Evolutionary conservation across 139 green algal genomes (phyloP).

Genomic region (Diplosphaera chodatii): DNA sequence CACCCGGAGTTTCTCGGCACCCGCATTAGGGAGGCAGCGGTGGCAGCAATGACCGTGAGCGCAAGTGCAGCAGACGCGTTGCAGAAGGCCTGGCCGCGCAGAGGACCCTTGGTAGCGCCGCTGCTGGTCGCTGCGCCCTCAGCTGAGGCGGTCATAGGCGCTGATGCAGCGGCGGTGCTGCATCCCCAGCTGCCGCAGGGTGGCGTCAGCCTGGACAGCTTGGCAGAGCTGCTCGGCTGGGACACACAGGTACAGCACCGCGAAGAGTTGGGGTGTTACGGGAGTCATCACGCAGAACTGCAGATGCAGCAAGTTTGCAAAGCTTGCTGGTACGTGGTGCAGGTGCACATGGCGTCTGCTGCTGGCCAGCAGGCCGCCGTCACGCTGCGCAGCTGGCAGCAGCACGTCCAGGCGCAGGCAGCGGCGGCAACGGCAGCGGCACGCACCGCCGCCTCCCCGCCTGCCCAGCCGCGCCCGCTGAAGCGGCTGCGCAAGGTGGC

Average conservation of each 20-base stretch:
- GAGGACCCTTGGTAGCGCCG: neutral
- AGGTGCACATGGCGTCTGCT: neutral
- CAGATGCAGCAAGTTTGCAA: too few species aligned
- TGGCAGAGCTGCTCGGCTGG: neutral
- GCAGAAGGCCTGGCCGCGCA: neutral
- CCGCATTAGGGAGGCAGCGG: neutral
- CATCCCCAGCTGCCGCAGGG: neutral
- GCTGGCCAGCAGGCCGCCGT: neutral
- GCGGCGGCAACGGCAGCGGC: neutral
- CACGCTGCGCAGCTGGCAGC: neutral
- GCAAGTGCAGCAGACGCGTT: neutral
- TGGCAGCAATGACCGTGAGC: neutral
- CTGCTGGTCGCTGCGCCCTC: neutral
- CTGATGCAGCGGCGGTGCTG: neutral
- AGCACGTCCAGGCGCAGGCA: neutral
- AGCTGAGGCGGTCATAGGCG: too few species aligned
- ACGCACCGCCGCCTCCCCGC: too few species aligned
- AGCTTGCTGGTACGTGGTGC: too few species aligned
- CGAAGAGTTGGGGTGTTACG: too few species aligned
- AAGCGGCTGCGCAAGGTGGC: neutral
- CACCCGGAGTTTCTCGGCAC: neutral
- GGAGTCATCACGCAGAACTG: too few species aligned
- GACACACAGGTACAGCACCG: neutral
- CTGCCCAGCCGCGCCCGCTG: neutral
- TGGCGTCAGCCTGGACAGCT: neutral